phyloP scores from a whole-genome alignment of 805 yeast species.

The Spathaspora sp. region DNA sequence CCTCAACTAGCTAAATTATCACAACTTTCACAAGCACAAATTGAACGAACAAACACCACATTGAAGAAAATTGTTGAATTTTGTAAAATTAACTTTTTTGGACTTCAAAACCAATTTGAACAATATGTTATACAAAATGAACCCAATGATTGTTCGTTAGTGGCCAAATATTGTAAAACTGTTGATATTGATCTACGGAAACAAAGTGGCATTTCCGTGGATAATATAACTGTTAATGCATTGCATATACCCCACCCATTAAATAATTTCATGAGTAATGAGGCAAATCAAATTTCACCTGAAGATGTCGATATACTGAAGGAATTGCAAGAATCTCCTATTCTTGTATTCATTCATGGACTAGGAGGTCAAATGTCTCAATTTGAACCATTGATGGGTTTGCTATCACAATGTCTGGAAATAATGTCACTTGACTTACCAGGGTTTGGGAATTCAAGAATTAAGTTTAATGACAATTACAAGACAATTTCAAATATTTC shows the following conservation, averaged over 20 bases:
- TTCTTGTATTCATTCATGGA: conserved; percentile 75
- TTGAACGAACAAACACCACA: conserved; percentile 15
- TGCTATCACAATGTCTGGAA: conserved; percentile 58
- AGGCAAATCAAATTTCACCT: conserved; percentile 14
- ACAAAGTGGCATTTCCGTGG: conserved; percentile 18
- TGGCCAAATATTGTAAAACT: conserved; percentile 45
- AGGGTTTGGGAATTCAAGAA: conserved; percentile 68
- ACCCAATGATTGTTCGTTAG: conserved; percentile 54
- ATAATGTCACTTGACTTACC: conserved; percentile 78
- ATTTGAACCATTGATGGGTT: conserved; percentile 68
- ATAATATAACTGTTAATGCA: conserved; percentile 36
- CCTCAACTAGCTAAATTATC: conserved; percentile 2
- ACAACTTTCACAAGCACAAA: conserved; percentile 9
- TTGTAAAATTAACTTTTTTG: conserved; percentile 18
- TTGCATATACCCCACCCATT: conserved; percentile 53
- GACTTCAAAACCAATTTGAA: conserved; percentile 37
- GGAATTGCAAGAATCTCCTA: conserved; percentile 50
- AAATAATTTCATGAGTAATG: conserved; percentile 22
- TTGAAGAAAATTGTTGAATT: conserved; percentile 23
- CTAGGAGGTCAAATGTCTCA: conserved; percentile 88
- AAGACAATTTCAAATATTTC: conserved; percentile 22
- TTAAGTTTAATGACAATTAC: conserved; percentile 10
- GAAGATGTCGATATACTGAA: conserved; percentile 18
- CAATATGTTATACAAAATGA: conserved; percentile 35
- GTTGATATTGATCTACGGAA: conserved; percentile 31